Base-by-base conservation (phyloP, 2,329 filamentous ascomycete species). In the Colletotrichum neosansevieriae region DNA sequence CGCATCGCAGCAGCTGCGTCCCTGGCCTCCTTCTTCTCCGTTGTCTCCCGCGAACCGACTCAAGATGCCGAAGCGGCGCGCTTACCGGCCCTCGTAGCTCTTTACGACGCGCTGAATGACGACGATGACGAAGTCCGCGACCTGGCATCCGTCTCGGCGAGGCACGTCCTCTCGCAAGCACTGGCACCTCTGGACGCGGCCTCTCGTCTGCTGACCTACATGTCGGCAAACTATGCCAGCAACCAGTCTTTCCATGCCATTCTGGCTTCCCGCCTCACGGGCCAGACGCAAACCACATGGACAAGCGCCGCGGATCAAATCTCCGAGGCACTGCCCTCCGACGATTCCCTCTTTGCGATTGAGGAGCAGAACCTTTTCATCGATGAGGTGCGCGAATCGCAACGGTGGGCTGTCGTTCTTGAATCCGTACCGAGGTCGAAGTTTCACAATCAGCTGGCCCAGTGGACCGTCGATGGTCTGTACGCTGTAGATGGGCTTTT, bases 291-390 rank as follows among this genome's bases (percentile, higher is more conserved):
- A 29, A 5, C 38, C 2, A 29, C 70, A 4, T 76, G 76, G 75
- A 47, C 72, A 5, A 58, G 80, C 0, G 80, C 82, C 0, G 74
- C 75, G 24, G 58, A 72, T 1, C 81, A 85, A 64, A 79, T 90
- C 19, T 69, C 75, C 3, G 70, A 76, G 9, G 84, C 86, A 4
- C 76, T 88, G 74, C 78, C 80, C 63, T 82, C 85, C 72, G 87
- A 93, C 75, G 87, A 89, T 70, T 84, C 90, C 3, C 86, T 99
- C 0, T 99, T 99, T 76, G 91, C 88, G 0, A 86, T 94, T 63
- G 96, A 99, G 79, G 94, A 97, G 77, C 94, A 97, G 76, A 99
- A 99, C 76, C 85, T 98, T n/a, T 98, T 93, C 77, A 83, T 95
- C 57, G 95, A 98, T 76, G 90, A 94, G 72, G 88, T 93, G 6